Percentiles rank a stretch among this genome's conserved stretches.
phyloP scores from a whole-genome alignment of 2,329 filamentous ascomycete genomes.

The Coniochaeta sp. region DNA sequence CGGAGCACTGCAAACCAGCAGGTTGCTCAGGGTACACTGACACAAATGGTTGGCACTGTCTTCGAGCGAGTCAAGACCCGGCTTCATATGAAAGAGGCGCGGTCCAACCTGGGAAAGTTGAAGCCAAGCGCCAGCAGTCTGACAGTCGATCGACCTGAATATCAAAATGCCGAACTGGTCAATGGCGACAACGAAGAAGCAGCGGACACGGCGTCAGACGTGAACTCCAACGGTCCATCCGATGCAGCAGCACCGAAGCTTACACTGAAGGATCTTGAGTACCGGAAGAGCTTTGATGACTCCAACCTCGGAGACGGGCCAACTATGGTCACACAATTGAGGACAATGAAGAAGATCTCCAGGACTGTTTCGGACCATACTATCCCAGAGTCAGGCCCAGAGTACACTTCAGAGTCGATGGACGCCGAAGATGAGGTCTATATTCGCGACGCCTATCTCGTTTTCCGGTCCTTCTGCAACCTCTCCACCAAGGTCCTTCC shows the following conservation, averaged over 20 bases:
- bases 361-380: conserved; percentile 47
- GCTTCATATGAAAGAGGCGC: conserved; percentile 78
- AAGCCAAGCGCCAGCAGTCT: conserved; percentile 42
- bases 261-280: conserved; percentile 58
- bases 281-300: conserved; percentile 62
- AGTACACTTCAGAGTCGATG: conserved; percentile 51
- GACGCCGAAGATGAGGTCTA: conserved; percentile 89
- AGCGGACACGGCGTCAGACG: conserved; percentile 22
- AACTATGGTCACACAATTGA: conserved; percentile 58
- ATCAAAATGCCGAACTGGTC: conserved; percentile 18
- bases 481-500: conserved; percentile 86
- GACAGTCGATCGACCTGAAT: conserved; percentile 21
- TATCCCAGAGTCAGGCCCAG: conserved; percentile 42
- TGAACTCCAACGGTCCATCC: conserved; percentile 14
- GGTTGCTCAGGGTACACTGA: conserved; percentile 91
- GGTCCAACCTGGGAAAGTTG: conserved; percentile 48
- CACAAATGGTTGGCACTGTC: conserved; percentile 97
- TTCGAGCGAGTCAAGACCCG: conserved; percentile 89
- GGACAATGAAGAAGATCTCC: conserved; percentile 33
- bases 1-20: conserved; percentile 93
- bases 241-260: conserved; percentile 40
- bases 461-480: conserved; percentile 97
- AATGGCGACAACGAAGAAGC: conserved; percentile 33
- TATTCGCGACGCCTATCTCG: conserved; percentile 91
- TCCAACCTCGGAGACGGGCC: conserved; percentile 59